Percentiles rank a stretch among this genome's conserved stretches.
These are phyloP conservation scores for Adansonia digitata DNA, from an alignment of 345 rosid species.

Conservation along the genomic window DNA sequence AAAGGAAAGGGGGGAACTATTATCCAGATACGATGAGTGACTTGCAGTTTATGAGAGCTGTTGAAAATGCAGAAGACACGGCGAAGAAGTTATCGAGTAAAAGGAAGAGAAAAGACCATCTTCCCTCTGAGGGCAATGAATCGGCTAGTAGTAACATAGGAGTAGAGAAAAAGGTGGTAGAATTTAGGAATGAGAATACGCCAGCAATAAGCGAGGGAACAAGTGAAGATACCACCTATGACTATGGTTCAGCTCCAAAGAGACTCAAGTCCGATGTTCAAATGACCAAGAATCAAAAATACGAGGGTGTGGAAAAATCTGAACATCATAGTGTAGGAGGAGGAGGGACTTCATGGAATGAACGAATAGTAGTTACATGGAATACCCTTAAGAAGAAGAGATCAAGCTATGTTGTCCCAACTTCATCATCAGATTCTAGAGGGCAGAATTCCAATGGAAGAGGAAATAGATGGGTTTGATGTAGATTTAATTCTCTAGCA, in stretches of 20 bases:
- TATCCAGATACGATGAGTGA: constrained; percentile 73
- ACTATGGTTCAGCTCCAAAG: constrained; percentile 35
- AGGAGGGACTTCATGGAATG: constrained; percentile 37
- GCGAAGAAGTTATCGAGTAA: constrained; percentile 31
- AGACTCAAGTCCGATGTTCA: too few species aligned
- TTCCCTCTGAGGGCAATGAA: constrained; percentile 32
- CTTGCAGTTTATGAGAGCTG: constrained; percentile 86
- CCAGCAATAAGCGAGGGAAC: constrained; percentile 56
- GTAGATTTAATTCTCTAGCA: too few species aligned
- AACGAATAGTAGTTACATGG: constrained; percentile 60
- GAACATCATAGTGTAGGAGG: neutral
- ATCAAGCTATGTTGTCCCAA: constrained; percentile 61
- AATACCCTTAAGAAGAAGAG: constrained; percentile 80
- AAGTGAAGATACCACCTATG: constrained; percentile 53
- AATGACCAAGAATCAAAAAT: too few species aligned
- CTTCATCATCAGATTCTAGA: constrained; percentile 69
- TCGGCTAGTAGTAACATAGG: constrained; percentile 31
- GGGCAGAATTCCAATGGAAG: constrained; percentile 66
- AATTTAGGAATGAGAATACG: constrained; percentile 31
- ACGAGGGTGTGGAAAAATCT: constrained; percentile 1
- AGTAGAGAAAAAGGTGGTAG: too few species aligned
- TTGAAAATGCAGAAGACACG: constrained; percentile 84
- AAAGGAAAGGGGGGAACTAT: constrained; percentile 71
- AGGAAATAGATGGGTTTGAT: constrained; percentile 36
- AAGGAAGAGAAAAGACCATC: constrained; percentile 46